Conservation (phyloP, 305 asterid genomes). For the Solanum hybrid region DNA sequence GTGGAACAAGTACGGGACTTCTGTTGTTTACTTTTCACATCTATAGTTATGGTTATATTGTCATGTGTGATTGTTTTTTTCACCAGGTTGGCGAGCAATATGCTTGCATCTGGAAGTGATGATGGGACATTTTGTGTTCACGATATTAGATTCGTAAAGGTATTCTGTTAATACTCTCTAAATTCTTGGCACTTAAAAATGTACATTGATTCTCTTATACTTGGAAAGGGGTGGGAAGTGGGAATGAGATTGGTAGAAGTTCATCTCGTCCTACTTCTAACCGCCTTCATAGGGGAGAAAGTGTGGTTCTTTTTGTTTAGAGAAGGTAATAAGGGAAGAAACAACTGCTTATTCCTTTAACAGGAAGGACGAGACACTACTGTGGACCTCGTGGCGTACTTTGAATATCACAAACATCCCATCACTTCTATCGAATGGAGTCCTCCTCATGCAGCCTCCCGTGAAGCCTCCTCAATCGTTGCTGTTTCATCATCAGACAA, state of each 20-base stretch:
- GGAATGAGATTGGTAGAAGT: neutral
- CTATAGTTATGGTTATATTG: neutral
- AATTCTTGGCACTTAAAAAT: neutral
- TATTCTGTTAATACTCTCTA: neutral
- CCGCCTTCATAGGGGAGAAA: neutral
- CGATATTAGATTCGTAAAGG: conserved; percentile 73
- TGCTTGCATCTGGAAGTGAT: conserved; percentile 92
- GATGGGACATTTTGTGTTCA: conserved; percentile 83
- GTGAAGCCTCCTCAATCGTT: conserved; percentile 67
- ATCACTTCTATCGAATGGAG: conserved; percentile 94
- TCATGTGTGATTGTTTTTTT: neutral
- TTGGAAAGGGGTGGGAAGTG: neutral
- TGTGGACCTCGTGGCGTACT: conserved; percentile 49
- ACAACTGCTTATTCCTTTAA: neutral
- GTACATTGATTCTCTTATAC: conserved; percentile 14
- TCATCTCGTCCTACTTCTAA: neutral
- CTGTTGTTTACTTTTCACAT: neutral
- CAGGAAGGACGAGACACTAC: conserved; percentile 50
- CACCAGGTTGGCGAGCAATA: conserved; percentile 73
- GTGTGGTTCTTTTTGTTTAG: neutral
- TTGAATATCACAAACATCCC: conserved; percentile 83
- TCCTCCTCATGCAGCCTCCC: conserved; percentile 64
- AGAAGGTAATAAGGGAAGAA: neutral
- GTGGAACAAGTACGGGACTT: conserved; percentile 70
- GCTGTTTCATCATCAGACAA: conserved; percentile 82